Evolutionary conservation across 2,329 filamentous ascomycete species (phyloP), one percentile per base, ranked within the genome.

Genomic region (Periconia sp.): DNA sequence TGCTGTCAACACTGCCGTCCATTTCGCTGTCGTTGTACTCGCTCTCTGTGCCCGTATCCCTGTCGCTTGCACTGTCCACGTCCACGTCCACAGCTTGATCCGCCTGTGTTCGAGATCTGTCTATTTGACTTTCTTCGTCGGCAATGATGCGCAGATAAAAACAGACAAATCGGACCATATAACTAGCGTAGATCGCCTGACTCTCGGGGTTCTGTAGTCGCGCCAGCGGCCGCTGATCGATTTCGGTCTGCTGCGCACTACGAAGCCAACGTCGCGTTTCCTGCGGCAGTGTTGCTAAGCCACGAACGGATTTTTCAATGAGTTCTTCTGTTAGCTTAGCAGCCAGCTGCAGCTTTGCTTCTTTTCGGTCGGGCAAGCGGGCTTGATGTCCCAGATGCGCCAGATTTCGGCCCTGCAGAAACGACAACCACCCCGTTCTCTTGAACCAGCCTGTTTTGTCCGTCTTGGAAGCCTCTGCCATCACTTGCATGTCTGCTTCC

Each of bases 191-290:
- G 19, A 41, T 45, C 46, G 41, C 51, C 35, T 56, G 40, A 54
- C 56, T 56, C 51, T 56, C 20, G 9, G 42, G 47, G 56, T 59
- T 59, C 49, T 59, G 41, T 30, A 58, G 61, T 51, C 14, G 31
- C 31, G 31, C 31, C 14, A 33, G 31, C 31, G 14, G 31, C 31
- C 14, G 31, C 14, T 33, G 14, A 33, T 33, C 14, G 14, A 33
- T 33, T 14, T 33, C 14, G 14, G 31, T 33, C 14, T 33, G 31
- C 31, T 33, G 14, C 14, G 31, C 31, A 33, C 31, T 33, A 33
- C 14, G 14, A 33, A 33, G 31, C 31, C 14, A 33, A 14, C 14
- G 31, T 33, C 14, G 31, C 14, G 31, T 33, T 33, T 33, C 14
- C 14, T 33, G 14, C 14, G 14, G 31, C 31, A 33, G 31, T 33